Evolutionary conservation across 2,329 filamentous ascomycete genomes (phyloP).

Genomic region (Trichoderma breve): DNA sequence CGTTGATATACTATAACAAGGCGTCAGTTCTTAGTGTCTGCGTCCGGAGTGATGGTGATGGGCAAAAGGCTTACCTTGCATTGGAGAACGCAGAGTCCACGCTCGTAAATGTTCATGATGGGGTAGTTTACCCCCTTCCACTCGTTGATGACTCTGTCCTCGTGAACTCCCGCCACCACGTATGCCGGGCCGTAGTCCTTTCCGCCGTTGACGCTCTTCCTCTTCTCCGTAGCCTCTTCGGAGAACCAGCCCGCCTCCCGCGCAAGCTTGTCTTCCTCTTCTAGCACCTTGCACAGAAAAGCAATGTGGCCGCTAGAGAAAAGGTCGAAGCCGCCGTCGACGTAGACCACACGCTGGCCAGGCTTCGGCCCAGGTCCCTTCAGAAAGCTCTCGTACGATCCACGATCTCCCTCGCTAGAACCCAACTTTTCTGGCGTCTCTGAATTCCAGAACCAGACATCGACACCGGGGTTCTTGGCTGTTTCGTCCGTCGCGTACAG

Average conservation of each 20-base stretch:
- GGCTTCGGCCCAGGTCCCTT: slow-evolving; percentile 67
- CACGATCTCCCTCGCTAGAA: slow-evolving; percentile 53
- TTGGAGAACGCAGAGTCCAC: slow-evolving; percentile 90
- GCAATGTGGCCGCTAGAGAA: slow-evolving; percentile 98
- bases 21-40: neutral
- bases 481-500: slow-evolving; percentile 87
- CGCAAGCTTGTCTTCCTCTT: slow-evolving; percentile 69
- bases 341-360: slow-evolving; percentile 86
- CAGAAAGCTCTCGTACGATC: slow-evolving; percentile 66
- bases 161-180: slow-evolving; percentile 90
- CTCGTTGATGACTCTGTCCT: slow-evolving; percentile 90
- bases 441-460: slow-evolving; percentile 81
- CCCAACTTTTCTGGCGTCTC: slow-evolving; percentile 47
- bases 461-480: slow-evolving; percentile 72
- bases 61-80: slow-evolving; percentile 66
- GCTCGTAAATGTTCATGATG: slow-evolving; percentile 99
- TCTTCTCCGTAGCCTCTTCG: slow-evolving; percentile 59
- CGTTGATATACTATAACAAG: slow-evolving; percentile 69
- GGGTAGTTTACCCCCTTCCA: slow-evolving; percentile 98
- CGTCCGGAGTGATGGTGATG: neutral
- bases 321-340: slow-evolving; percentile 94
- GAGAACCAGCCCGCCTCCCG: slow-evolving; percentile 71
- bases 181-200: slow-evolving; percentile 79
- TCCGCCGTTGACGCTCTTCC: slow-evolving; percentile 56
- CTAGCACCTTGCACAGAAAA: slow-evolving; percentile 76